Evolutionary conservation across 345 rosid genomes (phyloP).

Genomic region (Populus pruinosa): DNA sequence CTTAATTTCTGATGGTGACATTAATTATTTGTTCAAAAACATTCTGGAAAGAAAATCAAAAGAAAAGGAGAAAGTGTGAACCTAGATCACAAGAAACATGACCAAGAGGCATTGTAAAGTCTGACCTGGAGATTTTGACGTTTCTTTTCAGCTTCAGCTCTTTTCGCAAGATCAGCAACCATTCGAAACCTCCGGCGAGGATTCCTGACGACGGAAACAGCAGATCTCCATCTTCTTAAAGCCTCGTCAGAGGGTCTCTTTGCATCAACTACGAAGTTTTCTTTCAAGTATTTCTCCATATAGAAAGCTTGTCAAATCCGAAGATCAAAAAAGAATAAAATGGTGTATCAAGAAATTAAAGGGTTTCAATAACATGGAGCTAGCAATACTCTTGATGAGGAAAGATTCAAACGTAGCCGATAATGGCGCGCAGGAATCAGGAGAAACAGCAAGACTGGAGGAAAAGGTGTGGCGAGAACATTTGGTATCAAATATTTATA

Average conservation of each 20-base stretch:
- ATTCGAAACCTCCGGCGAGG: conserved; percentile 33
- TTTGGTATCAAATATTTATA: not conserved
- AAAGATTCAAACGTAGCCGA: conserved; percentile 3
- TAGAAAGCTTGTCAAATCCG: not conserved
- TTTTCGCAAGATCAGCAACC: conserved; percentile 33
- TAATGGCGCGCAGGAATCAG: not conserved
- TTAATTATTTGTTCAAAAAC: not conserved
- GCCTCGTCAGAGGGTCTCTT: conserved; percentile 30
- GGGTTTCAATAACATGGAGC: not conserved
- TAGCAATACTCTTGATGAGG: not conserved
- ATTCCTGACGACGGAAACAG: conserved; percentile 29
- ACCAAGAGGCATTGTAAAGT: too few species aligned
- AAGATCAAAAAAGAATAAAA: not conserved
- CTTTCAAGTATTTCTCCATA: conserved; percentile 32
- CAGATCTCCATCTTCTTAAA: conserved; percentile 26
- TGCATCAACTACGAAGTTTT: conserved; percentile 26
- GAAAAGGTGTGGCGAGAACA: not conserved
- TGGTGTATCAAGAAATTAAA: not conserved
- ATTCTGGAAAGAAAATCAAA: not conserved
- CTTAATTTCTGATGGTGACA: not conserved
- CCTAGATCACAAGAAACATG: not conserved
- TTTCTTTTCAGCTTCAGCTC: conserved; percentile 26
- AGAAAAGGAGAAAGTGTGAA: not conserved
- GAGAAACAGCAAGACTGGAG: not conserved
- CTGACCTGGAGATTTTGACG: conserved; percentile 24